Base-by-base conservation (phyloP, 2,329 filamentous ascomycete species). In the Arthrinium phaeospermum region DNA sequence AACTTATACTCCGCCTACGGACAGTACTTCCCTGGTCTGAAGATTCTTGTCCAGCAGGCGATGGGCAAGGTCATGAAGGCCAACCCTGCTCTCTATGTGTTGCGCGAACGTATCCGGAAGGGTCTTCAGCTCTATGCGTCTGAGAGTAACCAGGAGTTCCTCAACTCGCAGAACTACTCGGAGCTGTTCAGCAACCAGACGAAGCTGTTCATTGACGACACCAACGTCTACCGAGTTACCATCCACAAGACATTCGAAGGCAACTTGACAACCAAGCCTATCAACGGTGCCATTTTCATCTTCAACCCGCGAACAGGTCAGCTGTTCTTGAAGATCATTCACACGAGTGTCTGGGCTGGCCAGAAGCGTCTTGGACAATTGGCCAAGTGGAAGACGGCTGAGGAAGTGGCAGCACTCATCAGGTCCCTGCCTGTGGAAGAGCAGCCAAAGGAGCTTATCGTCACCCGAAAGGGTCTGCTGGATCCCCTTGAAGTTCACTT, bases 11-110 rank as follows among this genome's bases (percentile, higher is more conserved):
- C 96, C 10, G 96, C 96, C 0, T 99, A 98, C 78, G 96, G 96
- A 70, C 96, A 98, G 85, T 99, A 98, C 86, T 99, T 99, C 91
- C 96, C 96, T 68, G 96, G 96, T 80, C 85, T 99, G 74, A 99
- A 99, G 88, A 93, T 95, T 68, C 89, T 99, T 34, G 87, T 99
- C 37, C 97, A 99, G 83, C 96, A 98, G 82, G 96, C 97, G 7
- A 99, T 99, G 97, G 95, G 95, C 68, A 99, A 99, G 91, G 91
- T 99, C 81, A 99, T 99, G 96, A 99, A 99, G 85, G 96, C 96
- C 49, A 99, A 99, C 80, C 96, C 96, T 22, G 96, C 96, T 3
- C 85, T 99, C 45, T 99, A 98, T 81, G 96, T 99, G 70, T 86
- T 99, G 73, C 93, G 96, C 73, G 96, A 99, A 85, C 96, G 96